phyloP scores from a whole-genome alignment of 345 rosid genomes.

The Euphorbia tirucalli region DNA sequence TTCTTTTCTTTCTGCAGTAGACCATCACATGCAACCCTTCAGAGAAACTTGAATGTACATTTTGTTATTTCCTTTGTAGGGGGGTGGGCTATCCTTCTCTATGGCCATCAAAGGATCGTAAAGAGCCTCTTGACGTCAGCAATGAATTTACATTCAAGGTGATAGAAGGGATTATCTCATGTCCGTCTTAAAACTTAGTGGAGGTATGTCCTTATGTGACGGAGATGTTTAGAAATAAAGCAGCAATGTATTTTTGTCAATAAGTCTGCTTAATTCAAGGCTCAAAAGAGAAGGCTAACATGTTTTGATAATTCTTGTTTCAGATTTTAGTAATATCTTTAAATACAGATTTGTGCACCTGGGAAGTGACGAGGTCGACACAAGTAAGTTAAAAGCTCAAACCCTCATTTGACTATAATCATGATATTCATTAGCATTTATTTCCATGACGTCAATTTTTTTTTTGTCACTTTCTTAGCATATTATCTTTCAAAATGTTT shows the following conservation, averaged over 20 bases:
- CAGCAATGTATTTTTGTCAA: neutral
- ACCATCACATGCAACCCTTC: too few relatives aligned
- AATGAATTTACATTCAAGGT: conserved; percentile 61
- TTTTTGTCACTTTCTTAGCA: neutral
- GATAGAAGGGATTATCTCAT: conserved; percentile 51
- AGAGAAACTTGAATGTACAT: too few relatives aligned
- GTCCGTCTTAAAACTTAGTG: neutral
- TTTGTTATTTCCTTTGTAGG: conserved; percentile 35
- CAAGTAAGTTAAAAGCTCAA: conserved; percentile 45
- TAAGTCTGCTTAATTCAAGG: neutral
- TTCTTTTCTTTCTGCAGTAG: too few relatives aligned
- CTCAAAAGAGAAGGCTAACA: conserved; percentile 8
- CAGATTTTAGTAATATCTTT: conserved; percentile 77
- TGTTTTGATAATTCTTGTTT: conserved; percentile 6
- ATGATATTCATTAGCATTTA: neutral
- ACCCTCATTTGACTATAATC: neutral
- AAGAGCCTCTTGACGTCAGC: conserved; percentile 72
- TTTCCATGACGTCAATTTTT: neutral
- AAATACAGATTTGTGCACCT: conserved; percentile 65
- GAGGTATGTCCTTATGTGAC: neutral
- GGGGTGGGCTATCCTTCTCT: conserved; percentile 64
- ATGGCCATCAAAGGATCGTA: conserved; percentile 74
- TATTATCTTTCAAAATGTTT: neutral
- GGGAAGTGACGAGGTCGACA: conserved; percentile 84
- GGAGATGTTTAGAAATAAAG: neutral